phyloP scores from a whole-genome alignment of 352 stramenopile species.

The Aphanomyces invadans region DNA sequence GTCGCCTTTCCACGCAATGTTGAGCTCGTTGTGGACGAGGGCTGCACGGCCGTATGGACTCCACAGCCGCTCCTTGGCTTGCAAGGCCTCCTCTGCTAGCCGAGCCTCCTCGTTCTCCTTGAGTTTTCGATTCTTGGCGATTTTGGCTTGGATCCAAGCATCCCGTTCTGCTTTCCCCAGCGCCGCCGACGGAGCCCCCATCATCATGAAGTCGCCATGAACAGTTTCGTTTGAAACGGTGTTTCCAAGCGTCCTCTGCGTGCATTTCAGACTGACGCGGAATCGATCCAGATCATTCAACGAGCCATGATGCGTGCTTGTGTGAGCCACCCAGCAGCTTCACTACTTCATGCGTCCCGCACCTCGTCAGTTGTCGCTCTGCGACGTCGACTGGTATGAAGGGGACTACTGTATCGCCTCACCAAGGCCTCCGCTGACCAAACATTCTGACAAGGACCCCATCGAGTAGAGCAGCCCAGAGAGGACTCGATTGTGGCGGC shows the following conservation, averaged over 20 bases:
- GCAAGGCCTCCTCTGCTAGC: constrained; percentile 29
- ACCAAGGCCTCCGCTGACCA: too few species aligned
- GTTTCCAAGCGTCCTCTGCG: neutral
- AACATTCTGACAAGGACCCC: too few species aligned
- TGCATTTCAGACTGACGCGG: neutral
- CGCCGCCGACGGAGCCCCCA: neutral
- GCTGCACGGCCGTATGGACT: constrained; percentile 36
- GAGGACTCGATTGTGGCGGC: too few species aligned
- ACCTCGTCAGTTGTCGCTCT: too few species aligned
- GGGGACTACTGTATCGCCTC: too few species aligned
- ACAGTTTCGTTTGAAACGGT: neutral
- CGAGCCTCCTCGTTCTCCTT: constrained; percentile 33
- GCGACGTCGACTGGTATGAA: too few species aligned
- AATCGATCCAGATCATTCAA: neutral
- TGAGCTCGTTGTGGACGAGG: constrained; percentile 43
- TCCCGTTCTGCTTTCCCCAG: constrained; percentile 28
- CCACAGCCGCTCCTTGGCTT: constrained; percentile 40
- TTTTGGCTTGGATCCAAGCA: constrained; percentile 42
- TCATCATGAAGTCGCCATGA: neutral
- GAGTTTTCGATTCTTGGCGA: constrained; percentile 37
- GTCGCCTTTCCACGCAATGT: constrained; percentile 56
- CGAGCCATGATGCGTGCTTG: neutral
- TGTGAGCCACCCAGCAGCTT: too few species aligned
- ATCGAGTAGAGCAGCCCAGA: too few species aligned
- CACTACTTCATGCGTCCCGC: too few species aligned